These are phyloP conservation scores for Lipomyces mesembrius DNA, from an alignment of 805 yeast species.

Conservation along the genomic window DNA sequence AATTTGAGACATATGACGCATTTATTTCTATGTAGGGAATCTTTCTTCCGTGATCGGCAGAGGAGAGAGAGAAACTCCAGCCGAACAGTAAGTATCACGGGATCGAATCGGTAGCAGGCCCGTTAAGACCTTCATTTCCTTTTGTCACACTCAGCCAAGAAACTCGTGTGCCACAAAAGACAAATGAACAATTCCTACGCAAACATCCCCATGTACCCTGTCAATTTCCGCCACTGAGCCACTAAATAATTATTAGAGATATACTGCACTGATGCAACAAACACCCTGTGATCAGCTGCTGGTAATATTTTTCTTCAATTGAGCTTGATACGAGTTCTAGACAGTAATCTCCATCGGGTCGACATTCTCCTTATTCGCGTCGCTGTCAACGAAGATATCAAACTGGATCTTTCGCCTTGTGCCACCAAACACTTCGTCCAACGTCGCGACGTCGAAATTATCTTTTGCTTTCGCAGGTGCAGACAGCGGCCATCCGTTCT, in stretches of 20 bases:
- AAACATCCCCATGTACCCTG: too few species aligned
- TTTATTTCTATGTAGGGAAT: not conserved
- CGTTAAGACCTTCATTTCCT: too few species aligned
- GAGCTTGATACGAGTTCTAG: not conserved
- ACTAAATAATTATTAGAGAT: too few species aligned
- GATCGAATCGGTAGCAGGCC: too few species aligned
- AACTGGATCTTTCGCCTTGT: constrained; percentile 23
- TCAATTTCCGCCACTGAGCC: too few species aligned
- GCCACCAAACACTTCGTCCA: constrained; percentile 10
- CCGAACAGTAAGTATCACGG: not conserved
- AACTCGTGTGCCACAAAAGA: too few species aligned
- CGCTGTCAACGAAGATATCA: constrained; percentile 14
- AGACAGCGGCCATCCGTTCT: constrained; percentile 28
- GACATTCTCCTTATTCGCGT: constrained; percentile 12
- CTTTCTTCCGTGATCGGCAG: too few species aligned
- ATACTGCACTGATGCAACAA: too few species aligned
- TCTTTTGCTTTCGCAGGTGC: constrained; percentile 25
- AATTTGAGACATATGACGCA: not conserved
- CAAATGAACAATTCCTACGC: too few species aligned
- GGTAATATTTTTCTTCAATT: not conserved
- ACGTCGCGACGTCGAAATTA: constrained; percentile 15
- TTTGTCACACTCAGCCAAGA: too few species aligned
- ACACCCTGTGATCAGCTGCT: not conserved
- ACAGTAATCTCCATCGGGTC: constrained; percentile 4
- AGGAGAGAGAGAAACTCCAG: not conserved